Evolutionary conservation across 768 basidiomycete genomes (phyloP), one percentile per base, ranked within the genome.

Genomic region (Trametes villosa): DNA sequence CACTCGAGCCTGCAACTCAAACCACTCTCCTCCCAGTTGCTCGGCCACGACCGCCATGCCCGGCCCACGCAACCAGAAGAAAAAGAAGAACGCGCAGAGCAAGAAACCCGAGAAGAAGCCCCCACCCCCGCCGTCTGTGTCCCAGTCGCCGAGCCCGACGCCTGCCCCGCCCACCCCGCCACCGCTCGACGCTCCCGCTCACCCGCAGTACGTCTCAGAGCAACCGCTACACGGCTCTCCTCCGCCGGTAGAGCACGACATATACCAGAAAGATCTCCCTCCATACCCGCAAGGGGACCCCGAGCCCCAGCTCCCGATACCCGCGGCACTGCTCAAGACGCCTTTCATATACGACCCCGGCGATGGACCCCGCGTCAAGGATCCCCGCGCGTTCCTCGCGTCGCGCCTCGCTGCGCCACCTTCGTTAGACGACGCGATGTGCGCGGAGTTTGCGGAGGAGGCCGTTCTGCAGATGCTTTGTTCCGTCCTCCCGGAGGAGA

Each of bases 271-370:
- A 27, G 27, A 47, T 9, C 33, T 15, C 2, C 30, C 18, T 3
- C 17, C 29, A 26, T 30, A 48, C 36, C 47, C 53, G 12, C 27
- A 24, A 45, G 41, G 12, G 27, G 41, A 53, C 11, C 41, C 11
- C 8, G 24, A 57, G 18, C 36, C 30, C 27, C 46, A 24, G 33
- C 44, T 8, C 45, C 64, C 59, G n/a, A 55, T 66, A 26, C 67
- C 60, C 2, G 45, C 68, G 18, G 34, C 58, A 20, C 65, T 70
- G 11, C 63, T 68, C 22, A 68, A 64, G 48, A 63, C 60, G 34
- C 89, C 90, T 13, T 87, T 85, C 66, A 89, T 93, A 20, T 75
- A 88, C 60, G 88, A 93, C 70, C 89, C 89, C 0, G 91, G 91
- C 31, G 89, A 86, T 61, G 91, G 92, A 0, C 88, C 89, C 9